These are phyloP conservation scores for Gryganskiella cystojenkinii DNA, from an alignment of 192 early-diverging fungal genomes.

Conservation along the genomic window DNA sequence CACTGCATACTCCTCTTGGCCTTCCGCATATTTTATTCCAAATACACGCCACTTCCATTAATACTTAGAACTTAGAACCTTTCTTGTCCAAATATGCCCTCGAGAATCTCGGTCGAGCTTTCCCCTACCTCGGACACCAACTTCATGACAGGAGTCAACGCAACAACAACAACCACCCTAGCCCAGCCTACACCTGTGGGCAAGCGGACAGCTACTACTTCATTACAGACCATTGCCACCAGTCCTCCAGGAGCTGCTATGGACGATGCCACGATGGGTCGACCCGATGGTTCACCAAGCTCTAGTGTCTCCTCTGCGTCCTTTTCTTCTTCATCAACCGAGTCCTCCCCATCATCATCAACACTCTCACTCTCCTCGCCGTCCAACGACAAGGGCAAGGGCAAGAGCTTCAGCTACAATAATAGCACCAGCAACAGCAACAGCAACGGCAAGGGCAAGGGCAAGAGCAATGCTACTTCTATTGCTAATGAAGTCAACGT, in stretches of 20 bases:
- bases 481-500: background rate
- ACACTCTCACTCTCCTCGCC: constrained; percentile 16
- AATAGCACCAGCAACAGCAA: background rate
- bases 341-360: constrained; percentile 32
- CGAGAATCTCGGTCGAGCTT: constrained; percentile 32
- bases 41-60: background rate
- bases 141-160: constrained; percentile 16
- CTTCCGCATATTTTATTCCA: background rate
- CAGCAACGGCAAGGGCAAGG: background rate
- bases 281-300: constrained; percentile 14
- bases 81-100: constrained; percentile 15
- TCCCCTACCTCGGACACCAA: constrained; percentile 21
- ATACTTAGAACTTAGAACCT: background rate
- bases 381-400: constrained; percentile 6
- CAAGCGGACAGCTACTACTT: background rate
- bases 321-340: constrained; percentile 9
- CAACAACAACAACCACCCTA: background rate
- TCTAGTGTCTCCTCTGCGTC: constrained; percentile 21
- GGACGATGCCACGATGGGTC: constrained; percentile 41
- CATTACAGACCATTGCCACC: constrained; percentile 9
- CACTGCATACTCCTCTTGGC: background rate
- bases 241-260: constrained; percentile 19
- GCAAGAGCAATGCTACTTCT: background rate
- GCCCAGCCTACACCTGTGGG: background rate
- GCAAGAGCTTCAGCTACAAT: constrained; percentile 29